phyloP scores from a whole-genome alignment of 306 rosid genomes.

The Acmispon strigosus region DNA sequence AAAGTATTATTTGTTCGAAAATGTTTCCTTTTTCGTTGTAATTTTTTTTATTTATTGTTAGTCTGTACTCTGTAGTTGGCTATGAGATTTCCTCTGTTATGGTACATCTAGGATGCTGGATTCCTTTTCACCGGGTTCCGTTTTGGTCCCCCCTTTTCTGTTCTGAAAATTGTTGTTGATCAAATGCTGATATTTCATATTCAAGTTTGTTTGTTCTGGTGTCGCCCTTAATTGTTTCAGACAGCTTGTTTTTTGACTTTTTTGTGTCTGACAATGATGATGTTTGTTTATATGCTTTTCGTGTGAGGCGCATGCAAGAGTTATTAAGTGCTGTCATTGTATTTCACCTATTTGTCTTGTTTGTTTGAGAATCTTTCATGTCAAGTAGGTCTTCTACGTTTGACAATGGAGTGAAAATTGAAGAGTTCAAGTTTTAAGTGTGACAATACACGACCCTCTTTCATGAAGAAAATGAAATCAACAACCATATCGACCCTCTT shows the following conservation, averaged over 20 bases:
- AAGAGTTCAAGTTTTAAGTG: no score
- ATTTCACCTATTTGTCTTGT: neutral
- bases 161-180: slow-evolving; percentile 25
- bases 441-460: no score
- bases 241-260: slow-evolving; percentile 13
- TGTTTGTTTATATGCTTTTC: neutral
- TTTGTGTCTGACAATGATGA: neutral
- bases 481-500: no score
- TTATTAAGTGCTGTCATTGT: neutral
- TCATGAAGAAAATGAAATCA: no score
- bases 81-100: slow-evolving; percentile 42
- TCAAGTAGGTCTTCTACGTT: no score
- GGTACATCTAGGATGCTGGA: slow-evolving; percentile 52
- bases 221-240: slow-evolving; percentile 21
- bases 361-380: neutral
- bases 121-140: slow-evolving; percentile 95
- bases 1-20: slow-evolving; percentile 20
- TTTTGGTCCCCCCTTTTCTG: slow-evolving; percentile 25
- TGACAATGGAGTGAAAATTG: no score
- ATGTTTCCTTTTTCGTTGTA: slow-evolving; percentile 14
- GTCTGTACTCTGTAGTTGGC: slow-evolving; percentile 24
- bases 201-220: slow-evolving; percentile 10
- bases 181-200: slow-evolving; percentile 29
- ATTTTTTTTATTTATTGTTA: slow-evolving; percentile 18
- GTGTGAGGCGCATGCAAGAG: slow-evolving; percentile 3